Evolutionary conservation across 1,284 basidiomycete genomes (phyloP), one percentile per base, ranked within the genome.

Genomic region (Marasmius tenuissimus): DNA sequence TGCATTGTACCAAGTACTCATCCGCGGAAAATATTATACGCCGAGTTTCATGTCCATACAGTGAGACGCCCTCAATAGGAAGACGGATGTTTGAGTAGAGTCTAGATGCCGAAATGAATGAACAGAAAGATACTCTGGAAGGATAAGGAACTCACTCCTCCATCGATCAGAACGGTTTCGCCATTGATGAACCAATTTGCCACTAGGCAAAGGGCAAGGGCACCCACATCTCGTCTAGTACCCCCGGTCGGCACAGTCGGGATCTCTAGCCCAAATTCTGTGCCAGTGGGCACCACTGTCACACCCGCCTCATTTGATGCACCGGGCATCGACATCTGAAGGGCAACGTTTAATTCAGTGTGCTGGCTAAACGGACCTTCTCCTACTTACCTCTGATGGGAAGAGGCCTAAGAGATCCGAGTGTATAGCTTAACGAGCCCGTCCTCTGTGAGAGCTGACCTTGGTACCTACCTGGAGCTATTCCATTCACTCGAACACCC

Each of bases 401-500:
- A 68, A 68, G 2, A 65, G 57, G 27, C 67, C 66, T 65, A 51
- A 8, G 51, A 42, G 51, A 49, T 12, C 12, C 4, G 16, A 54
- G 16, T 50, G 4, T 22, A 27, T 40, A 57, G 53, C 37, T 56
- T 38, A 20, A n/a, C 11, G 16, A 12, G 20, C 3, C 8, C 16
- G 4, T 47, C 45, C 11, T 14, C 2, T 47, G n/a, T 4, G 1
- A 10, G 18, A 27, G 20, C 35, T 22, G 38, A 27, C 60, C 69
- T 58, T 27, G 27, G 27, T 27, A 27, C 27, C 27, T 60, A 73
- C 79, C 80, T 6, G 82, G 82, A 3, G 82, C 81, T 55, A 83
- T 84, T 4, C 81, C 82, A 65, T 83, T 84, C n/a, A 84, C 82
- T n/a, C 81, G 72, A 58, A 84, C 79, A 1, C 81, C 81, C n/a